phyloP scores from a whole-genome alignment of 2,329 filamentous ascomycete genomes.

The Leptographium wingfieldii region DNA sequence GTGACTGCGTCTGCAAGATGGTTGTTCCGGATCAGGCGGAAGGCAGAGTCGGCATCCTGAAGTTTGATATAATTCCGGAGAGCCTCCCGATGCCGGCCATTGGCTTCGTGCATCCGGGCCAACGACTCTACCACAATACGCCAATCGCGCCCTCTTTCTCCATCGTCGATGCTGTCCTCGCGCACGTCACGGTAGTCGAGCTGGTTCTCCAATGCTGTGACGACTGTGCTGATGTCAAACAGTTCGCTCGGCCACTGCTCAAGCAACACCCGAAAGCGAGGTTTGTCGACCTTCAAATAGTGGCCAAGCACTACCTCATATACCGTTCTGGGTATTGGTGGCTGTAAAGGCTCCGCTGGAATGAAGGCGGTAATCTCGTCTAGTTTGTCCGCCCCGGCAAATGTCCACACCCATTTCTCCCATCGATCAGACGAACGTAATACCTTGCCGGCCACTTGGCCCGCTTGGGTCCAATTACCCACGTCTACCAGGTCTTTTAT shows the following conservation, averaged over 20 bases:
- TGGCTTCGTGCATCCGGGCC: constrained; percentile 72
- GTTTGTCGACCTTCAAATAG: constrained; percentile 70
- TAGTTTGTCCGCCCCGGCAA: constrained; percentile 73
- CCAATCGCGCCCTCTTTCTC: constrained; percentile 69
- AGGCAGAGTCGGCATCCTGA: constrained; percentile 82
- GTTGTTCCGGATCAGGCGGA: constrained; percentile 73
- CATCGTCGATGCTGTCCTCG: constrained; percentile 63
- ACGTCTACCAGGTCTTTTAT: constrained; percentile 69
- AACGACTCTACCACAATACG: constrained; percentile 76
- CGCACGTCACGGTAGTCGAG: constrained; percentile 62
- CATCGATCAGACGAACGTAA: constrained; percentile 67
- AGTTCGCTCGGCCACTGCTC: constrained; percentile 75
- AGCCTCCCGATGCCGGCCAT: constrained; percentile 70
- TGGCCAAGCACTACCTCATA: constrained; percentile 85
- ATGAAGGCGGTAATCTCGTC: constrained; percentile 83
- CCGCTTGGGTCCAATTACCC: constrained; percentile 65
- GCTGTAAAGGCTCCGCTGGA: constrained; percentile 62
- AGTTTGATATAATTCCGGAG: constrained; percentile 79
- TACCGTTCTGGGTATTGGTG: constrained; percentile 65
- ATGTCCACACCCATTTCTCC: constrained; percentile 94
- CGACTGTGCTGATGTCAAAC: constrained; percentile 67
- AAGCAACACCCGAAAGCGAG: constrained; percentile 63
- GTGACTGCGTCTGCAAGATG: constrained; percentile 81
- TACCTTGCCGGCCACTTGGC: constrained; percentile 70
- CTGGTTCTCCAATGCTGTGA: constrained; percentile 69